Evolutionary conservation across 768 basidiomycete species (phyloP), one percentile per base, ranked within the genome.

Genomic region (Termitomyces bulborhizus): DNA sequence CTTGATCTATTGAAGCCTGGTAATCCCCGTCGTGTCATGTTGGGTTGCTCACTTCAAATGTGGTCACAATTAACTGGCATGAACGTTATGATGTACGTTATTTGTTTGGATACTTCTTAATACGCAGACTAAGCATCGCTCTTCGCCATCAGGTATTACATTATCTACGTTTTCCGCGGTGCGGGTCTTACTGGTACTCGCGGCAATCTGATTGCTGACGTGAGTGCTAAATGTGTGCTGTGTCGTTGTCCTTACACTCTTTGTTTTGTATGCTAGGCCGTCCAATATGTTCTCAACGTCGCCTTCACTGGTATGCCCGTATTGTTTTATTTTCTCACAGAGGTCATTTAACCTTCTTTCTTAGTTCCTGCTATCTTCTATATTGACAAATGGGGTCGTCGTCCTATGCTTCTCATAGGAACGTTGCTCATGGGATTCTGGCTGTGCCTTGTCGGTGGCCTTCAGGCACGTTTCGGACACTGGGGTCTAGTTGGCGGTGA

Each of bases 301-400:
- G 71, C 65, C 4, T 55, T 74, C 39, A 85, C 71, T 18, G 63
- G 70, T 70, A 56, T 11, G 64, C 46, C 75, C 72, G 8, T 71
- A 78, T 6, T 74, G 77, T 66, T 21, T 78, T 74, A 52, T 72
- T 75, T 43, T 68, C 75, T 54, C 74, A 76, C 43, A 71, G 16
- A 21, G 18, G 21, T 52, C 32, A 11, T 9, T 78, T 39, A 65
- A 44, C 7, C 21, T 36, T 18, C 63, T 72, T 60, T 73, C 73
- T n/a, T 11, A 62, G 71, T 79, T 29, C 77, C 77, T 26, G 77
- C 77, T 6, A 79, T 79, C 59, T 70, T 77, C 63, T 88, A 82
- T 71, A 87, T 89, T 62, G 89, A 91, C 67, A 77, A 73, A 68
- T 89, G 86, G 85, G 89, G 89, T 55, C 85, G 88, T 40, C 78